phyloP scores from a whole-genome alignment of 768 basidiomycete species.

The Coprinopsis strossmayeri region DNA sequence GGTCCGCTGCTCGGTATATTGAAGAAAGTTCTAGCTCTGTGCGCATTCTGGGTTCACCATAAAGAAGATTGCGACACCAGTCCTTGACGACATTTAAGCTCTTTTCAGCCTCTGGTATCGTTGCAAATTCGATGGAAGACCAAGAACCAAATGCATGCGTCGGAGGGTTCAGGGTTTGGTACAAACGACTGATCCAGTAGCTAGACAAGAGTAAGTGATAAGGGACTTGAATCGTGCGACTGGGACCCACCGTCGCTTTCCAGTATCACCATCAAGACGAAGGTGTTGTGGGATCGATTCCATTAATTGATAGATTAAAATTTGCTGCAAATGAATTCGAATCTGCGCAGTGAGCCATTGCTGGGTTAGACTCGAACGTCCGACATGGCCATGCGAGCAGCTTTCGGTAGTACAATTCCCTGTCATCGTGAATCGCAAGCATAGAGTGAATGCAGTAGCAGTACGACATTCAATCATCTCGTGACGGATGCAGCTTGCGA shows the following conservation, averaged over 20 bases:
- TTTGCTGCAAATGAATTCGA: slow-evolving; percentile 17
- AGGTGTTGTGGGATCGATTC: slow-evolving; percentile 1
- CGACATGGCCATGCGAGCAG: slow-evolving; percentile 13
- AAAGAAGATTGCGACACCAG: slow-evolving; percentile 39
- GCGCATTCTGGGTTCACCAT: slow-evolving; percentile 19
- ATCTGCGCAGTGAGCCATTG: slow-evolving; percentile 16
- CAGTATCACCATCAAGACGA: neutral
- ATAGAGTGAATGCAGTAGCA: slow-evolving; percentile 14
- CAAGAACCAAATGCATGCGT: slow-evolving; percentile 37
- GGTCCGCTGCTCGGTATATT: slow-evolving; percentile 25
- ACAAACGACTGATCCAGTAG: slow-evolving; percentile 38
- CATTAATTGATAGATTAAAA: slow-evolving; percentile 13
- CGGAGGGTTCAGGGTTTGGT: slow-evolving; percentile 43
- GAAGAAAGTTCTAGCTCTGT: slow-evolving; percentile 28
- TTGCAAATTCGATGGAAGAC: slow-evolving; percentile 25
- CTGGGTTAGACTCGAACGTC: slow-evolving; percentile 3
- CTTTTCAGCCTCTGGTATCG: slow-evolving; percentile 34
- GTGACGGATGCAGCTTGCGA: slow-evolving; percentile 2
- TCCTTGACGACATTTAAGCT: slow-evolving; percentile 31
- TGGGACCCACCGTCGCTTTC: neutral
- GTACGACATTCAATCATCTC: slow-evolving; percentile 9
- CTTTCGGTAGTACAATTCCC: slow-evolving; percentile 9
- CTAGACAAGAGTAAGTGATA: too few species aligned
- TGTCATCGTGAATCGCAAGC: slow-evolving; percentile 10
- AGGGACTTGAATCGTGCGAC: too few species aligned